Percentiles rank a stretch among this genome's conserved stretches.
phyloP scores from a whole-genome alignment of 345 rosid species.

The Eucalyptus microcorys region DNA sequence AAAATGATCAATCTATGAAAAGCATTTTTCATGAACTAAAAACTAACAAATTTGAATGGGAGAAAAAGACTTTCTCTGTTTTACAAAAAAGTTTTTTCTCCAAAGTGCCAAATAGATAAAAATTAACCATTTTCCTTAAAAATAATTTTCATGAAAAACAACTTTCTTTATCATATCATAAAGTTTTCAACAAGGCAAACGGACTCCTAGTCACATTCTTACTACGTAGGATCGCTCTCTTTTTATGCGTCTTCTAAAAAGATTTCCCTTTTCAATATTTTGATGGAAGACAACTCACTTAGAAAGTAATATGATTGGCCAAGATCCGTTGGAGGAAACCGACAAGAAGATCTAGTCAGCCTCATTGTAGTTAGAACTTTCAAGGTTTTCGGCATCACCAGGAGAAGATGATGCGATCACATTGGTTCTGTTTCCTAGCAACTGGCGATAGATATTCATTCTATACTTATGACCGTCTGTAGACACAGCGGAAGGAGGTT shows the following conservation, averaged over 20 bases:
- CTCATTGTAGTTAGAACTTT: neutral
- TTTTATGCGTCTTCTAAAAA: neutral
- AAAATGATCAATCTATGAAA: neutral
- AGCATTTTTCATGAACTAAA: neutral
- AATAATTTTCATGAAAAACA: neutral
- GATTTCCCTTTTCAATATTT: neutral
- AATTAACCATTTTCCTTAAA: neutral
- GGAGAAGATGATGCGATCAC: neutral
- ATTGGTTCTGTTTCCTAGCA: neutral
- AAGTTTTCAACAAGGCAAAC: neutral
- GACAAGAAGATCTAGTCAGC: neutral
- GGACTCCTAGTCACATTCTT: neutral
- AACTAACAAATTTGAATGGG: neutral
- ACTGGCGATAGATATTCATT: neutral
- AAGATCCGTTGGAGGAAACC: neutral
- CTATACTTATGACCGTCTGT: neutral
- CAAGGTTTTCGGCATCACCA: neutral
- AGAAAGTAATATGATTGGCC: neutral
- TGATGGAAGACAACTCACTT: neutral
- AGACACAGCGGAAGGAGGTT: neutral
- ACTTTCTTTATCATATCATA: neutral
- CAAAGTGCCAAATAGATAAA: neutral
- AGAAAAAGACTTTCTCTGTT: neutral
- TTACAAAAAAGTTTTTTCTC: neutral
- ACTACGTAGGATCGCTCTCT: neutral